A percentile compares a stretch with the other conserved stretches of the same genome.
Evolutionary conservation across 106 monocot species (phyloP).

Genomic region (Allium fistulosum): DNA sequence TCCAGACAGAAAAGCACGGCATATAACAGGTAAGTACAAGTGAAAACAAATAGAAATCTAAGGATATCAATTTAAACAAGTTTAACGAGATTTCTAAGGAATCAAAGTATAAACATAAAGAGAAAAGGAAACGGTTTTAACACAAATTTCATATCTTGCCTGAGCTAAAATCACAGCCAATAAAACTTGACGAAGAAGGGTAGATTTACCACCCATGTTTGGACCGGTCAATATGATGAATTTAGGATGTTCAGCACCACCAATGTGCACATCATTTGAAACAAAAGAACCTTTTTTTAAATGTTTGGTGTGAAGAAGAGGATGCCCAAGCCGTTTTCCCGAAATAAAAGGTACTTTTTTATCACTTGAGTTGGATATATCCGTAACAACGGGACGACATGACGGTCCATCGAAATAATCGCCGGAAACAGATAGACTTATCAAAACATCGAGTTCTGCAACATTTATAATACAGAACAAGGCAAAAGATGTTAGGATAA

Average conservation of each 20-base stretch:
- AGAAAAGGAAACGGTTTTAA: too few relatives aligned
- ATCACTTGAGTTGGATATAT: constrained; percentile 17
- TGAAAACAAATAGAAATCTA: too few relatives aligned
- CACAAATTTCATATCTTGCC: constrained; percentile 16
- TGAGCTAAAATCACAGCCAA: constrained; percentile 85
- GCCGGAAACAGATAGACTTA: constrained; percentile 72
- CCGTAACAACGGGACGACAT: constrained; percentile 63
- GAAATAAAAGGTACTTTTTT: constrained; percentile 33
- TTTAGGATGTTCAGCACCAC: constrained; percentile 44
- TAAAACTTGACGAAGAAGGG: constrained; percentile 91
- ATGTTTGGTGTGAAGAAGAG: constrained; percentile 56
- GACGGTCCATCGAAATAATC: constrained; percentile 75
- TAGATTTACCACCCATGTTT: constrained; percentile 99
- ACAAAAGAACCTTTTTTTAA: constrained; percentile 80
- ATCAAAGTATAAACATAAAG: too few relatives aligned
- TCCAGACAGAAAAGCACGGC: too few relatives aligned
- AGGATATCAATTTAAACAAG: too few relatives aligned
- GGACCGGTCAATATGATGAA: constrained; percentile 94
- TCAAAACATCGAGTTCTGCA: constrained; percentile 88
- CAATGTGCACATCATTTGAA: constrained; percentile 79
- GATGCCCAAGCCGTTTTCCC: constrained; percentile 75
- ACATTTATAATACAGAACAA: not conserved
- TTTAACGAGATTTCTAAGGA: too few relatives aligned
- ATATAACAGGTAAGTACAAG: too few relatives aligned
- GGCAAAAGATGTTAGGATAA: not conserved